phyloP scores from a whole-genome alignment of 2,329 filamentous ascomycete species.

The Gremmenia infestans region DNA sequence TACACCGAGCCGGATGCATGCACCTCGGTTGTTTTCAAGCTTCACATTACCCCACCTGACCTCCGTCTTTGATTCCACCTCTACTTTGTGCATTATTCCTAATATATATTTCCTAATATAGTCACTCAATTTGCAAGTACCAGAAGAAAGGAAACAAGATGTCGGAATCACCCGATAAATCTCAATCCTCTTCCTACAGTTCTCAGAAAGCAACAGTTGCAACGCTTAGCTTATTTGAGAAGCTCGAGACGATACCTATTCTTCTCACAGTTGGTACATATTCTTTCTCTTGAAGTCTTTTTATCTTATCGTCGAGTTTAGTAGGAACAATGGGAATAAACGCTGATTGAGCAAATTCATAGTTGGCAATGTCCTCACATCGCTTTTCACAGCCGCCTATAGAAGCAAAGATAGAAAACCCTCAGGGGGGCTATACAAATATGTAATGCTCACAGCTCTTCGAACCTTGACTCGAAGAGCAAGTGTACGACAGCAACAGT shows the following conservation, averaged over 20 bases:
- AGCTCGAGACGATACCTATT: constrained; percentile 18
- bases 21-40: too few relatives aligned
- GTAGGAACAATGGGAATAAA: too few relatives aligned
- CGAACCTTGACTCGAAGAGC: constrained; percentile 12
- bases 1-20: too few relatives aligned
- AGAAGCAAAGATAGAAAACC: constrained; percentile 9
- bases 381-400: constrained; percentile 17
- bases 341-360: not conserved
- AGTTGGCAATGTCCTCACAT: constrained; percentile 15
- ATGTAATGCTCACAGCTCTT: constrained; percentile 18
- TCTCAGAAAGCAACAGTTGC: constrained; percentile 16
- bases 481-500: constrained; percentile 21
- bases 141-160: not conserved
- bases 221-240: constrained; percentile 18
- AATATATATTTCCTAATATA: too few relatives aligned
- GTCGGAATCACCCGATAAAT: not conserved
- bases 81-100: too few relatives aligned
- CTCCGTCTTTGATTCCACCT: too few relatives aligned
- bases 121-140: too few relatives aligned
- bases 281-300: not conserved
- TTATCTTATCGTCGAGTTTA: not conserved
- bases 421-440: constrained; percentile 13
- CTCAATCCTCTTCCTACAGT: constrained; percentile 16
- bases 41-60: too few relatives aligned
- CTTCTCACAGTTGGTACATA: constrained; percentile 15